phyloP scores from a whole-genome alignment of 164 flowering plant species.

The Chimonanthus praecox region DNA sequence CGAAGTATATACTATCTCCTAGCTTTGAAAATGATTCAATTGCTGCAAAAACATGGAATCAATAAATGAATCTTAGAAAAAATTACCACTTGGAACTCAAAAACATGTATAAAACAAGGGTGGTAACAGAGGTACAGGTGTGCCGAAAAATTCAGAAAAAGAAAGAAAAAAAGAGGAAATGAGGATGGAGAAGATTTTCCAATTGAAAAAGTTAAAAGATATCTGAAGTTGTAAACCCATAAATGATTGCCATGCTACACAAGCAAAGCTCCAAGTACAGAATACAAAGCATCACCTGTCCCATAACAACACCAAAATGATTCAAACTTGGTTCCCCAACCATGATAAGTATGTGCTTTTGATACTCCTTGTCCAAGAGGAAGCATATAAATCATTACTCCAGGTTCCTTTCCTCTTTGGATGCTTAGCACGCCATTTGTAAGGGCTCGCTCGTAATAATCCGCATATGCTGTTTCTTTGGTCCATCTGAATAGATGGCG shows the following conservation, averaged over 20 bases:
- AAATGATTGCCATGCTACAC: no score
- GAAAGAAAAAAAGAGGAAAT: no score
- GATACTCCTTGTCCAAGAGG: constrained; percentile 76
- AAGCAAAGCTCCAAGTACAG: neutral
- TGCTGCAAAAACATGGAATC: constrained; percentile 32
- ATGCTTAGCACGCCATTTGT: constrained; percentile 88
- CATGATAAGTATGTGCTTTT: constrained; percentile 59
- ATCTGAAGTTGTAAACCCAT: no score
- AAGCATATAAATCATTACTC: constrained; percentile 92
- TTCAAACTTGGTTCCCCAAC: constrained; percentile 68
- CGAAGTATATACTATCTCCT: constrained; percentile 93
- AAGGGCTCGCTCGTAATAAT: constrained; percentile 89
- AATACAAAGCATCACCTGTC: constrained; percentile 44
- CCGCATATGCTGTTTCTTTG: constrained; percentile 82
- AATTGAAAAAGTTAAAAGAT: no score
- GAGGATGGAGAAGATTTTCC: no score
- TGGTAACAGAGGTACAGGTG: no score
- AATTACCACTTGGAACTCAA: no score
- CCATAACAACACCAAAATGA: constrained; percentile 99
- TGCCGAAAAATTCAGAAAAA: no score
- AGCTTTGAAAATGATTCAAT: constrained; percentile 93
- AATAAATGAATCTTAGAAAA: neutral
- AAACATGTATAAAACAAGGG: no score
- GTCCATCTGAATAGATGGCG: constrained; percentile 91
- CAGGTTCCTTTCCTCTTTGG: constrained; percentile 87